These are phyloP conservation scores for Sclerotinia trifoliorum DNA, from an alignment of 2,329 filamentous ascomycete genomes.

Conservation along the genomic window DNA sequence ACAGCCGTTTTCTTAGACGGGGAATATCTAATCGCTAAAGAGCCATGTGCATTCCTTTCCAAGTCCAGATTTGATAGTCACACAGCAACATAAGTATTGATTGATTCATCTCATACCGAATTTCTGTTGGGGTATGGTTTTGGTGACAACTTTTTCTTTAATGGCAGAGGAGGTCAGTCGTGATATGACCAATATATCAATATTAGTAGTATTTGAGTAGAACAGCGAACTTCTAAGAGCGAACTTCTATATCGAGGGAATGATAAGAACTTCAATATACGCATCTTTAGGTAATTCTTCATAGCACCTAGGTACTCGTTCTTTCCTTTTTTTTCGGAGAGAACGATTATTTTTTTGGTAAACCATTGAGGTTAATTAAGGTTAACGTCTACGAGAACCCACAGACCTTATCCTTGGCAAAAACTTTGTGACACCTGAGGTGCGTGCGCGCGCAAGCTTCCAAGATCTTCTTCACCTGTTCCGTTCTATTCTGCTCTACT, in stretches of 20 bases:
- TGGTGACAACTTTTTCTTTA: not conserved
- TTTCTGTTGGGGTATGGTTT: not conserved
- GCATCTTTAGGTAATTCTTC: too few species aligned
- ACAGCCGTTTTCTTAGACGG: not conserved
- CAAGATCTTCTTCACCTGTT: slow-evolving; percentile 6
- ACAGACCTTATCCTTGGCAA: slow-evolving; percentile 8
- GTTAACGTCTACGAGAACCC: not conserved
- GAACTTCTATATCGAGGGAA: too few species aligned
- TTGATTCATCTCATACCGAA: not conserved
- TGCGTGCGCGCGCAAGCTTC: slow-evolving; percentile 5
- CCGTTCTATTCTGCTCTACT: not conserved
- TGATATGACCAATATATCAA: not conserved
- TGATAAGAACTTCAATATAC: too few species aligned
- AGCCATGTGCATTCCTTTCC: too few species aligned
- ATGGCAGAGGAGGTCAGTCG: not conserved
- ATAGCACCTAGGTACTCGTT: too few species aligned
- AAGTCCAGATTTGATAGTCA: not conserved
- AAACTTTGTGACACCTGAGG: slow-evolving; percentile 3
- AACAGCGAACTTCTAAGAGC: too few species aligned
- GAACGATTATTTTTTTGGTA: not conserved
- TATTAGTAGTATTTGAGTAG: not conserved
- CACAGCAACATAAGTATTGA: not conserved
- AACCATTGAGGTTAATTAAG: not conserved
- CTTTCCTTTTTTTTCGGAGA: not conserved
- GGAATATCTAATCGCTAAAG: not conserved